Conservation (phyloP, 768 basidiomycete species). For the Hygrophorus russula region DNA sequence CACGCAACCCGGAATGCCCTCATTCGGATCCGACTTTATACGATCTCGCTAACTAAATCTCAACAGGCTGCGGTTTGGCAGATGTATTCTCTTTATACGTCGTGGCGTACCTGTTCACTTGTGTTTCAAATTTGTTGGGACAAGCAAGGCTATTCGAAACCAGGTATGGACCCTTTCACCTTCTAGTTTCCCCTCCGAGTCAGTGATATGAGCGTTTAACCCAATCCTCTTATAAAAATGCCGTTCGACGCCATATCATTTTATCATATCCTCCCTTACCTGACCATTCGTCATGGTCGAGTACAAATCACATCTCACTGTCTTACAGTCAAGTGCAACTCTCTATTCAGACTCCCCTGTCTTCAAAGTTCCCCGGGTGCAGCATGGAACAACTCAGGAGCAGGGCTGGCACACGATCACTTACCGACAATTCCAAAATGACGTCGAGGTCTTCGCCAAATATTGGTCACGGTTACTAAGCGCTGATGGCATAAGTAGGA, state of each 20-base stretch:
- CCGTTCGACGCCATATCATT: constrained; percentile 6
- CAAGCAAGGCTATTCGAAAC: constrained; percentile 25
- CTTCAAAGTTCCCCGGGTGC: constrained; percentile 48
- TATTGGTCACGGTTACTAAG: constrained; percentile 49
- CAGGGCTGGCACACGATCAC: constrained; percentile 50
- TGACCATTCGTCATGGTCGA: constrained; percentile 15
- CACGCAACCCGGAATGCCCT: no score
- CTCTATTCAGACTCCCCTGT: constrained; percentile 37
- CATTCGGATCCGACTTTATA: no score
- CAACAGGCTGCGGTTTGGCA: no score
- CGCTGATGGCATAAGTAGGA: constrained; percentile 31
- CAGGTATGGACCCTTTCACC: constrained; percentile 11
- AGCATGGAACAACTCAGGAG: constrained; percentile 29
- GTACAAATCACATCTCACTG: constrained; percentile 47
- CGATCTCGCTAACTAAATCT: no score
- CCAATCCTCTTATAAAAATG: constrained; percentile 11
- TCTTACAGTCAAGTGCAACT: constrained; percentile 46
- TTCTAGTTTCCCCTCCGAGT: constrained; percentile 15
- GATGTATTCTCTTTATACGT: no score
- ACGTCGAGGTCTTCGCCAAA: constrained; percentile 55
- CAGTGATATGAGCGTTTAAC: constrained; percentile 13
- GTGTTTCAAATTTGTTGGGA: constrained; percentile 19
- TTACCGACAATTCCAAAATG: constrained; percentile 49
- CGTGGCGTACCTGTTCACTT: constrained; percentile 6
- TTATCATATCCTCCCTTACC: background rate